Base-by-base conservation (phyloP, 257 asterid species). In the Solanum lignicaule region DNA sequence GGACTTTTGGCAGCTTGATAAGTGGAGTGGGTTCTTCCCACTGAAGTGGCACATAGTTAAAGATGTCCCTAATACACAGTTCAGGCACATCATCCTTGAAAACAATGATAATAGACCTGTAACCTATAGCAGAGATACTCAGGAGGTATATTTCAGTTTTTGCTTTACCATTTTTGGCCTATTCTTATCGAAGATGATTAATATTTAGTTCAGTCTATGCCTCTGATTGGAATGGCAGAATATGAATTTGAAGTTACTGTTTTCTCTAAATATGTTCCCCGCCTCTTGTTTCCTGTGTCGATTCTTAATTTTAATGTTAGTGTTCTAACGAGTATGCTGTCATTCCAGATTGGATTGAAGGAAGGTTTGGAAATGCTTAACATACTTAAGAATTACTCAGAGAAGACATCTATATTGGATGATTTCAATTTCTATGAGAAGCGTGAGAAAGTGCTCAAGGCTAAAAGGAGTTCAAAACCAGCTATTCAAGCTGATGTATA, bases 1-100 rank as follows among this genome's bases (percentile, higher is more conserved):
- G 96, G 96, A 95, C 88, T 96, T 96, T 86, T 96, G 98, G 98
- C 98, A 96, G 94, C 92, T 92, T 16, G 98, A 96, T 85, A 96
- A 96, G 91, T 96, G 98, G 98, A 93, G 88, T 52, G 98, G 98
- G 1, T 96, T 93, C 91, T 96, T 96, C 90, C 98, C 98, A 2
- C 87, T 95, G 71, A 93, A 94, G 94, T 96, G 98, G 98, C 98
- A 95, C 87, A 92, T 96, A n/a, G 89, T 96, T 79, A 96, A 95
- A 89, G 98, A 96, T 85, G 91, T 95, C 75, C 98, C 98, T 6
- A 94, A 95, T 86, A 83, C 74, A 2, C 89, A 88, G 43, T 85
- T 96, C 83, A 91, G 92, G 20, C 96, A 96, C 91, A 96, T 96
- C 69, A 90, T 90, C 86, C 94, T 96, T 6, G 98, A 93, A 91